phyloP scores from a whole-genome alignment of 1,139 yeast species.

The Spencermartinsiella ligniputridi region DNA sequence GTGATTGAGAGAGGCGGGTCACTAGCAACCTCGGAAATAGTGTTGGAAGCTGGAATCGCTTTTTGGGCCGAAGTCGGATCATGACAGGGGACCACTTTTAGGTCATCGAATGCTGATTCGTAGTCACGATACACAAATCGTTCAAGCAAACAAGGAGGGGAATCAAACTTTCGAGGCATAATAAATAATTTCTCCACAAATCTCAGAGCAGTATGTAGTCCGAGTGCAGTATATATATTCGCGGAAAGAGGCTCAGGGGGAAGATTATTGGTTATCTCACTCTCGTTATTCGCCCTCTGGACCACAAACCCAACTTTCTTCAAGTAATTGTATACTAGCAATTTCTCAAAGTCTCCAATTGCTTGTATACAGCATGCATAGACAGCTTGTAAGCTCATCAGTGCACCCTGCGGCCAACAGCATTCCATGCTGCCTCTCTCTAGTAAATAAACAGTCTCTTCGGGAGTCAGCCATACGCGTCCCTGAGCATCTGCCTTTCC shows the following conservation, averaged over 20 bases:
- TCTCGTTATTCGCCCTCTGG: slow-evolving; percentile 30
- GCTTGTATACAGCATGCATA: slow-evolving; percentile 49
- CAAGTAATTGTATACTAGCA: slow-evolving; percentile 68
- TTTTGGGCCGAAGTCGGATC: slow-evolving; percentile 13
- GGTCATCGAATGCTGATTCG: slow-evolving; percentile 18
- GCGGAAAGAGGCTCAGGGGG: neutral
- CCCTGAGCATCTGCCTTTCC: slow-evolving; percentile 55
- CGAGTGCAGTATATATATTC: neutral
- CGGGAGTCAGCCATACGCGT: slow-evolving; percentile 49
- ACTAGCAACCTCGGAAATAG: slow-evolving; percentile 1
- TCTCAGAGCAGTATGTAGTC: neutral
- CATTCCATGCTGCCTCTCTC: slow-evolving; percentile 80
- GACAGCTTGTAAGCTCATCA: slow-evolving; percentile 61
- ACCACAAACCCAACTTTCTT: slow-evolving; percentile 80
- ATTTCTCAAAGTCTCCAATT: slow-evolving; percentile 50
- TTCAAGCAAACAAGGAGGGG: neutral
- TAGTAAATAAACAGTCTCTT: slow-evolving; percentile 71
- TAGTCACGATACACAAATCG: slow-evolving; percentile 14
- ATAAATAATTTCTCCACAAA: neutral
- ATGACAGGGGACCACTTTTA: slow-evolving; percentile 22
- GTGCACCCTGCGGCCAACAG: slow-evolving; percentile 39
- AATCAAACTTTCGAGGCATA: neutral
- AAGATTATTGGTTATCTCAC: neutral
- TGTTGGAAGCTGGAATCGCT: slow-evolving; percentile 5
- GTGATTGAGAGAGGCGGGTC: slow-evolving; percentile 29